Percentiles rank a stretch among this genome's conserved stretches.
Evolutionary conservation across 345 rosid genomes (phyloP).

Genomic region (Jatropha curcas): DNA sequence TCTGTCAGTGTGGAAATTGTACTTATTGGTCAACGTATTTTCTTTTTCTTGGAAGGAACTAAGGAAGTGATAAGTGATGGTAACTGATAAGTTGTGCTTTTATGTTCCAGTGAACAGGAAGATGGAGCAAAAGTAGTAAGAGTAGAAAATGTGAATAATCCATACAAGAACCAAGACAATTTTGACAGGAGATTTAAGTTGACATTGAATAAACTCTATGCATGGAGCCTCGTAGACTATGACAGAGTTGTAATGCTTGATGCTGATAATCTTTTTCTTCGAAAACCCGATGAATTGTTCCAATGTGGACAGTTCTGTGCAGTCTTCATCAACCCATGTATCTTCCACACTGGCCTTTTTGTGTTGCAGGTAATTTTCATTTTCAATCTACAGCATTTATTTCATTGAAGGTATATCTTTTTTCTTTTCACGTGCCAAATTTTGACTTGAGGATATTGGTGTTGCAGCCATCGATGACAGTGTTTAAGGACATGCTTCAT

Average conservation of each 20-base stretch:
- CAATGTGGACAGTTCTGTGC: conserved; percentile 97
- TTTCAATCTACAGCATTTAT: background rate
- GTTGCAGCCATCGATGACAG: conserved; percentile 67
- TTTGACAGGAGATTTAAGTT: conserved; percentile 77
- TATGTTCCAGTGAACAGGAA: conserved; percentile 61
- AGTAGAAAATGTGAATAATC: conserved; percentile 85
- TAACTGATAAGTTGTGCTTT: conserved; percentile 12
- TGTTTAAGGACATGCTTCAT: conserved; percentile 78
- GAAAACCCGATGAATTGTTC: conserved; percentile 81
- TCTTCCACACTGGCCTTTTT: conserved; percentile 96
- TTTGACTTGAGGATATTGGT: background rate
- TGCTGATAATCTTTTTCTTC: conserved; percentile 84
- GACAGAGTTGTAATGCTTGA: conserved; percentile 93
- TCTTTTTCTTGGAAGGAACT: background rate
- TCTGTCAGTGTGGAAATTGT: too few species aligned
- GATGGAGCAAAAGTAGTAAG: conserved; percentile 86
- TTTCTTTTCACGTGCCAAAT: background rate
- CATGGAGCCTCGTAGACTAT: conserved; percentile 81
- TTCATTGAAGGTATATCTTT: background rate
- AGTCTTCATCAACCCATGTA: conserved; percentile 91
- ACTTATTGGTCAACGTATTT: too few species aligned
- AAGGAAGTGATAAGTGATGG: background rate
- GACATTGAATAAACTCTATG: conserved; percentile 87
- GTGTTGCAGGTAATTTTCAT: conserved; percentile 60
- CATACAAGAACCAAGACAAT: conserved; percentile 62